Base-by-base conservation (phyloP, 2,329 filamentous ascomycete species). In the Aspergillus caelatus region DNA sequence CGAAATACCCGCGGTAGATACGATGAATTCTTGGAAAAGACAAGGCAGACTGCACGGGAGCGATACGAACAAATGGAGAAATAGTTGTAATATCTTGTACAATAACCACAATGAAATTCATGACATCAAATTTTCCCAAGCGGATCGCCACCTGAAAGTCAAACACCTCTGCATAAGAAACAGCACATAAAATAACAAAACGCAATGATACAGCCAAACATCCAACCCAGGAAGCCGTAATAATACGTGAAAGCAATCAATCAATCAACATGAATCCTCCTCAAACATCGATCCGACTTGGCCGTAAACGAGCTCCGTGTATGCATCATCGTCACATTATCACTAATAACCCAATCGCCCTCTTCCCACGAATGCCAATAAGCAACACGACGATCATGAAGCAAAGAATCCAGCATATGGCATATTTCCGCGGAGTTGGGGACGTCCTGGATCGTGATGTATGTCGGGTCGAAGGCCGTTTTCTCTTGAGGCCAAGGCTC, bases 401-500 rank as follows among this genome's bases (percentile, higher is more conserved):
- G 70, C 0, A 82, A 71, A 0, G 71, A 70, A 58, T 83, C 78
- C 2, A 86, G 69, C 0, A 41, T 34, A 16, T 28, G 32, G n/a
- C 59, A 61, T 14, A 78, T 67, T 2, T 78, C 74, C 30, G 83
- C 70, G 1, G 77, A 67, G 0, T 67, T 62, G 43, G 77, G 75
- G n/a, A 80, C 77, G 0, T 71, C 75, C 21, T 59, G 19, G 30
- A 59, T 59, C 2, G 57, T 53, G 5, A 59, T 34, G 46, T 50
- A 52, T 1, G 57, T 59, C 2, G 57, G 57, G 11, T 59, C 57
- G 52, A 85, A 86, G 16, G 74, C 75, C 0, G 85, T 86, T 71
- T 81, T 84, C n/a, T 74, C 77, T 52, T 81, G 75, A 0, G 83
- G 82, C 84, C 84, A 86, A 0, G 83, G 82, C 66, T 87, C 83